Evolutionary conservation across 2,329 filamentous ascomycete genomes (phyloP), one percentile per base, ranked within the genome.

Genomic region (Trematosphaeria pertusa): DNA sequence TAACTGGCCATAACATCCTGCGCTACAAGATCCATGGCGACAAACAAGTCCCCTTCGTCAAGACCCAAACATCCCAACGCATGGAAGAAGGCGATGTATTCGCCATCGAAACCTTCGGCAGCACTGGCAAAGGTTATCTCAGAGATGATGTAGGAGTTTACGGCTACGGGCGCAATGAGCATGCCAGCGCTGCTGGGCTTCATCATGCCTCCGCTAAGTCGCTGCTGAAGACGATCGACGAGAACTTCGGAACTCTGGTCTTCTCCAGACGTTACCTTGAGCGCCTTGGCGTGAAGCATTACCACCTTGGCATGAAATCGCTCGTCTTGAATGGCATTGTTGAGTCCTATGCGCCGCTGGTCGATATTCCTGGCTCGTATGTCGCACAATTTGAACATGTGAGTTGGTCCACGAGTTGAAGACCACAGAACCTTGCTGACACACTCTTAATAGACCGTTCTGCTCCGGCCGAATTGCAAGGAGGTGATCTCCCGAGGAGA

Each of bases 11-110:
- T 77, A 92, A 89, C 58, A 97, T 97, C 67, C 79, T 89, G 48
- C 92, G 86, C 53, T 94, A 92, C 78, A 86, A 86, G 69, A 97
- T 97, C 62, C 93, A 97, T 74, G 91, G 92, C 49, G 87, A 84
- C 63, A 97, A 96, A 79, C 91, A 89, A 65, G 90, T 97, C 36
- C 92, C 93, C 0, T 96, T 96, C 61, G 88, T 96, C 54, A 95
- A 95, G 77, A 87, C 84, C 50, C 82, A 82, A 53, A 90, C 95
- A 63, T 83, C 85, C 65, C 94, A 90, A 46, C 95, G 95, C 79
- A 97, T 97, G 93, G 93, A 97, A 76, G 92, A 97, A 75, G 91
- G 91, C 32, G 92, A 97, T 64, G 84, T 91, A 20, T 97, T 95
- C 71, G 92, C 93, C 49, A 96, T 97, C 61, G 92, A 97, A 76